Percentiles rank a stretch among this genome's conserved stretches.
Conservation (phyloP, 495 filamentous ascomycete species). For the Neurospora sp. region DNA sequence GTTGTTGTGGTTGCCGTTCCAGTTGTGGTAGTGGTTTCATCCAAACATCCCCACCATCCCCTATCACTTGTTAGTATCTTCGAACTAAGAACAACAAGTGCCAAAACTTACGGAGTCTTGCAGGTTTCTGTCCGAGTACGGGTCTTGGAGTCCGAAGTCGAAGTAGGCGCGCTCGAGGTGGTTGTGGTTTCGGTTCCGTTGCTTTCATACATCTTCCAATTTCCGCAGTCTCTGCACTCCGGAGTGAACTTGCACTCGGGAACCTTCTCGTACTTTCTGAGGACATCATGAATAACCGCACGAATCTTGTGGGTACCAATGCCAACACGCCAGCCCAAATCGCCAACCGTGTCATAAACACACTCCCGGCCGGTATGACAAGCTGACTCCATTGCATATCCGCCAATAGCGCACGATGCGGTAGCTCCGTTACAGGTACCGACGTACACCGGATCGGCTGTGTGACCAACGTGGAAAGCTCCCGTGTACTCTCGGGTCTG, state of each 20-base stretch:
- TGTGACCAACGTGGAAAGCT: constrained; percentile 89
- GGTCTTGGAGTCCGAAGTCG: constrained; percentile 39
- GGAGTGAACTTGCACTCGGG: constrained; percentile 58
- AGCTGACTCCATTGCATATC: constrained; percentile 84
- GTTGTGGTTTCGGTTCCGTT: constrained; percentile 73
- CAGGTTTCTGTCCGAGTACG: constrained; percentile 73
- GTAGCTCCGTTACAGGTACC: constrained; percentile 86
- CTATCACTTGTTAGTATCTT: constrained; percentile 8
- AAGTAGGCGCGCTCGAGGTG: constrained; percentile 44
- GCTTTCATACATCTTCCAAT: constrained; percentile 89
- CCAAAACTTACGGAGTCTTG: constrained; percentile 51
- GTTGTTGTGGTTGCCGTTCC: constrained; percentile 32
- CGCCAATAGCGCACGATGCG: constrained; percentile 79
- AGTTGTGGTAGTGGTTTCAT: constrained; percentile 46
- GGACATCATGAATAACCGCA: constrained; percentile 73
- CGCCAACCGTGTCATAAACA: constrained; percentile 79
- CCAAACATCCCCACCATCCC: constrained; percentile 69
- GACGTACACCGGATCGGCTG: constrained; percentile 90
- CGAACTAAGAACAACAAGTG: background rate
- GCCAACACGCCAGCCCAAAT: constrained; percentile 82
- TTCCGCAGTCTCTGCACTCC: constrained; percentile 82
- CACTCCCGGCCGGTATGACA: constrained; percentile 87
- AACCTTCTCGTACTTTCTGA: constrained; percentile 68
- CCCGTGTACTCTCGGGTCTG: constrained; percentile 64
- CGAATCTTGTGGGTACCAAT: constrained; percentile 79